These are phyloP conservation scores for Capsella rubella DNA, from an alignment of 441 rosid species.

Conservation along the genomic window DNA sequence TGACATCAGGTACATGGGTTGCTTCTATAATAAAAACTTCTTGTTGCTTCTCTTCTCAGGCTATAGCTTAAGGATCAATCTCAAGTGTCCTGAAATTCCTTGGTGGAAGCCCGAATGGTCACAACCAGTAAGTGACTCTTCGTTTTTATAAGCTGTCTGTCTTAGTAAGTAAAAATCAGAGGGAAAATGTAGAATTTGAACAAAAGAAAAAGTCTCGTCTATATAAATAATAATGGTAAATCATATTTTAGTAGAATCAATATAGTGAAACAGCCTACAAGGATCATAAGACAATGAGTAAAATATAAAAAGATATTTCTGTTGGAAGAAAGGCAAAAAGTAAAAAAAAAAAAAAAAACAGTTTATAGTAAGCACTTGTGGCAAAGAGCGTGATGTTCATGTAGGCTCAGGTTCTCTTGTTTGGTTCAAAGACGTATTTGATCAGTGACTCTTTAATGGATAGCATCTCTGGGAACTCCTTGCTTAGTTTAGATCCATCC, in stretches of 20 bases:
- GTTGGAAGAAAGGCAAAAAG: constrained; percentile 12
- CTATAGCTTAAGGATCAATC: constrained; percentile 36
- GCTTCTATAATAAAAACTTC: neutral
- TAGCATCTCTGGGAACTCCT: constrained; percentile 58
- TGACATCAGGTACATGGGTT: constrained; percentile 16
- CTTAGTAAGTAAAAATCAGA: constrained; percentile 8
- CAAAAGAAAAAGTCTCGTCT: constrained; percentile 32
- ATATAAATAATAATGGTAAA: constrained; percentile 41
- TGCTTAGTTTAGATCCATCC: constrained; percentile 59
- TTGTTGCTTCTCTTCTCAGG: constrained; percentile 36
- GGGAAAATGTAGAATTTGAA: constrained; percentile 17
- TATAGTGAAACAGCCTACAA: constrained; percentile 45
- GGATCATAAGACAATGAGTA: constrained; percentile 25
- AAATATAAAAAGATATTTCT: constrained; percentile 20
- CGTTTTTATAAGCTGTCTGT: constrained; percentile 22
- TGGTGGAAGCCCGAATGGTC: constrained; percentile 26
- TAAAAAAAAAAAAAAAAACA: neutral
- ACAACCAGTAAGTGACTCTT: constrained; percentile 35
- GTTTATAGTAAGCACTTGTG: constrained; percentile 16
- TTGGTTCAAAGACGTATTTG: constrained; percentile 57
- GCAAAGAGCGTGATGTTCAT: constrained; percentile 20
- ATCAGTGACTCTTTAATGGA: constrained; percentile 59
- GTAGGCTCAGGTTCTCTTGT: constrained; percentile 50
- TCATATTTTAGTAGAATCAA: constrained; percentile 45
- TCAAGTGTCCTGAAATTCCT: constrained; percentile 26